These are phyloP conservation scores for Boletus coccyginus DNA, from an alignment of 768 basidiomycete species.

Conservation along the genomic window DNA sequence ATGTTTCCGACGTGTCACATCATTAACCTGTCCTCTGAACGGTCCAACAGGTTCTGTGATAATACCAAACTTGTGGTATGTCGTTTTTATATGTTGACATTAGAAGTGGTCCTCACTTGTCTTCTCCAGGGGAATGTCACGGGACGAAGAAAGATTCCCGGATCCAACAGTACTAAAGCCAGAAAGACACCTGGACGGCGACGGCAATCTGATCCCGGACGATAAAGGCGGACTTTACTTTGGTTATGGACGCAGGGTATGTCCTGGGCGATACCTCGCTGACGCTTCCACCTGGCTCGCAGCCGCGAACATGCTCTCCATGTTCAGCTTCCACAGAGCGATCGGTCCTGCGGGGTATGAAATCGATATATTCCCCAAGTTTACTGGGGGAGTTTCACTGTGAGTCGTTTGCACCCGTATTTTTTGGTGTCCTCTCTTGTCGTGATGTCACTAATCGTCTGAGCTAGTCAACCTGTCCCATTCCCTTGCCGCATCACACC, in stretches of 20 bases:
- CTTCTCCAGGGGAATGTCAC: constrained; percentile 20
- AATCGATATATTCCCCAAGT: constrained; percentile 21
- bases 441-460: background rate
- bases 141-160: constrained; percentile 22
- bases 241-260: constrained; percentile 33
- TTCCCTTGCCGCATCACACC: constrained; percentile 20
- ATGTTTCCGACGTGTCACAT: background rate
- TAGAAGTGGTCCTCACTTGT: background rate
- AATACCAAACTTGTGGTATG: constrained; percentile 22
- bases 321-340: constrained; percentile 22
- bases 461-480: constrained; percentile 12
- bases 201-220: constrained; percentile 18
- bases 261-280: constrained; percentile 23
- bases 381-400: constrained; percentile 12
- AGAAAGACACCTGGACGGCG: constrained; percentile 29
- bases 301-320: constrained; percentile 15
- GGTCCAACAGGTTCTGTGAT: constrained; percentile 18
- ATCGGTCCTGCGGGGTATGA: constrained; percentile 21
- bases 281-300: constrained; percentile 19
- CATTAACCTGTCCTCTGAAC: background rate
- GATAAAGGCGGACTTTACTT: constrained; percentile 27
- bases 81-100: background rate
- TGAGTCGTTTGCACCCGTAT: background rate
- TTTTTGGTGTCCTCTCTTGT: background rate
- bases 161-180: constrained; percentile 35